Conservation (phyloP, 306 rosid genomes). For the Quercus parvula region DNA sequence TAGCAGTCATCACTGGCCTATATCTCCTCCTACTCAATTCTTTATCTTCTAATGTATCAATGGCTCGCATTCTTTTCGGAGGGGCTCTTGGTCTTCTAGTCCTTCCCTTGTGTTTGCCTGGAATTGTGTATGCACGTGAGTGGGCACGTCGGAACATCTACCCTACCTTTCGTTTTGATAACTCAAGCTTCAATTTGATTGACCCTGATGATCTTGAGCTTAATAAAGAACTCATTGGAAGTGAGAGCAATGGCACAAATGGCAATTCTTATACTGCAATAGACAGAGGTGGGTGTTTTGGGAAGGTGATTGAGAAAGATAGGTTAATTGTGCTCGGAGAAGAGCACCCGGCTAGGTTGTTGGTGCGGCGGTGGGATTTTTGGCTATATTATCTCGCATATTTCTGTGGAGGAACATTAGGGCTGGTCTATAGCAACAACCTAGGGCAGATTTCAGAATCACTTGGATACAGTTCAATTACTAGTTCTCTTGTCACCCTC, state of each 20-base stretch:
- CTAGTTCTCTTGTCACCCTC: slow-evolving; percentile 61
- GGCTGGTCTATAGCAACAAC: slow-evolving; percentile 83
- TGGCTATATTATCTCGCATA: slow-evolving; percentile 77
- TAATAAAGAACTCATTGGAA: slow-evolving; percentile 39
- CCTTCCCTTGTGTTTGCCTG: slow-evolving; percentile 46
- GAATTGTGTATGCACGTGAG: slow-evolving; percentile 30
- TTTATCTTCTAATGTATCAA: slow-evolving; percentile 18
- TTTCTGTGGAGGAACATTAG: slow-evolving; percentile 79
- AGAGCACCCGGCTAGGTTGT: slow-evolving; percentile 50
- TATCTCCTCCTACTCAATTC: slow-evolving; percentile 57
- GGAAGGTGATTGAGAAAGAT: slow-evolving; percentile 44
- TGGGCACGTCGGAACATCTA: slow-evolving; percentile 23
- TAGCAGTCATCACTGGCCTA: slow-evolving; percentile 67
- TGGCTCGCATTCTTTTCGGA: slow-evolving; percentile 40
- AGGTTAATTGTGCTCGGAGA: slow-evolving; percentile 45
- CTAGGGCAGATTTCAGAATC: slow-evolving; percentile 83
- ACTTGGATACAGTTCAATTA: slow-evolving; percentile 50
- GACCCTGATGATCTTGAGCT: slow-evolving; percentile 38
- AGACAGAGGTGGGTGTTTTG: slow-evolving; percentile 28
- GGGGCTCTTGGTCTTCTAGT: slow-evolving; percentile 57
- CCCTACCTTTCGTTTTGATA: slow-evolving; percentile 1
- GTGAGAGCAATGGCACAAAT: not conserved
- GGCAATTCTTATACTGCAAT: not conserved
- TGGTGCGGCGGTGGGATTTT: slow-evolving; percentile 55
- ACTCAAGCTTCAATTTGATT: slow-evolving; percentile 16